Evolutionary conservation across 306 rosid genomes (phyloP), one percentile per base, ranked within the genome.

Genomic region (Prunus mume): DNA sequence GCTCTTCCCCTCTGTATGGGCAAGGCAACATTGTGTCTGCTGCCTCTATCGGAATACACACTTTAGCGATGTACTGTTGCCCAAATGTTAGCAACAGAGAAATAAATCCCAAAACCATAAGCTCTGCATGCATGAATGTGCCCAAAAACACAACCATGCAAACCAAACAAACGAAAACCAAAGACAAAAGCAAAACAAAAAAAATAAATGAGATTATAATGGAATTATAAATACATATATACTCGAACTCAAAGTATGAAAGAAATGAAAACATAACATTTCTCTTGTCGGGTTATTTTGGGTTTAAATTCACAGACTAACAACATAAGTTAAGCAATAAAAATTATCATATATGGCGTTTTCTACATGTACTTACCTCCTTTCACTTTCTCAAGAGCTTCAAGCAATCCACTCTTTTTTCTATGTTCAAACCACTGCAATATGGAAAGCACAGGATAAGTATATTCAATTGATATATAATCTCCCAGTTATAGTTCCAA

Each of bases 101-200:
- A 65, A 95, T 95, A 81, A 95, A 95, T 67, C 99, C 99, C 75
- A 95, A 84, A 83, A 95, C 87, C 99, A 95, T 95, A 65, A 95
- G 93, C 87, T 95, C 99, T 95, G 97, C 90, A 78, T 62, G 1
- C 27, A 46, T 30, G 12, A 17, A 68, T 68, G 5, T 28, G 30
- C 30, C 20, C 15, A 15, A 41, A 38, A 38, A 38, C 52, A 8
- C 28, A 14, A 60, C 13, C 67, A 19, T n/a, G 41, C 41, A 27
- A 69, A 41, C 4, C 14, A 25, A 22, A 60, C 5, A 7, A 63
- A 63, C 9, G 6, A 58, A 13, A 12, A 67, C 2, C 14, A 54
- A 25, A 69, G 17, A 2, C 18, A 15, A 25, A 38, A 38, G 25
- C 14, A 19, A 5, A 69, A 47, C 3, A 52, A 4, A 28, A 25